Conservation (phyloP, 164 flowering plant species). For the Sextonia rubra region DNA sequence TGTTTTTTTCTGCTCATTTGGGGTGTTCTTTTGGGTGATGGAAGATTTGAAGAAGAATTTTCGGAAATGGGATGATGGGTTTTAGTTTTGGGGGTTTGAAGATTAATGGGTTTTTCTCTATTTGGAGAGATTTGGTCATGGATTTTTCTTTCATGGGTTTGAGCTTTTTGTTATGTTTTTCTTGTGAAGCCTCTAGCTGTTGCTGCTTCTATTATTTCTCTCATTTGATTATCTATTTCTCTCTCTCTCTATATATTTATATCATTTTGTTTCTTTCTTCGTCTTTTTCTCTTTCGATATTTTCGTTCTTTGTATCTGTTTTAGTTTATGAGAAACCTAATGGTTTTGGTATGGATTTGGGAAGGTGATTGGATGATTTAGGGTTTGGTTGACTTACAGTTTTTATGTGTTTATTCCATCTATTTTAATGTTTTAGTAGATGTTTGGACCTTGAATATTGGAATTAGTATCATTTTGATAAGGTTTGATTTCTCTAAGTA, state of each 20-base stretch:
- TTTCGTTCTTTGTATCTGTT: constrained; percentile 11
- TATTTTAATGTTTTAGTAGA: no score
- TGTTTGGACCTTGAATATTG: no score
- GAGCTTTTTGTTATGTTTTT: constrained; percentile 13
- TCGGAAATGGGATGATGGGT: neutral
- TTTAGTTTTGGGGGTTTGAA: constrained; percentile 9
- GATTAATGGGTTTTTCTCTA: constrained; percentile 3
- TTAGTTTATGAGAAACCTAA: constrained; percentile 42
- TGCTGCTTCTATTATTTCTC: neutral
- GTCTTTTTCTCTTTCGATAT: constrained; percentile 1
- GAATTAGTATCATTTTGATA: no score
- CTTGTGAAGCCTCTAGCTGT: constrained; percentile 10
- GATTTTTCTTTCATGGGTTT: constrained; percentile 14
- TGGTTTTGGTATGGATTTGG: no score
- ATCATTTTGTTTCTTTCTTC: constrained; percentile 8
- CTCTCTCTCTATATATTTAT: no score
- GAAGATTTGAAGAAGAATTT: neutral
- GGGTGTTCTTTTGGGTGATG: no score
- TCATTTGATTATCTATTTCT: no score
- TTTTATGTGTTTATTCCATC: no score
- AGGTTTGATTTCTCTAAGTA: no score
- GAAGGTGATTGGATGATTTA: no score
- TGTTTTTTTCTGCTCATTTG: no score
- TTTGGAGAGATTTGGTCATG: constrained; percentile 1
- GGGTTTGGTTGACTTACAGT: no score